Percentiles rank a stretch among this genome's conserved stretches.
phyloP scores from a whole-genome alignment of 2,329 filamentous ascomycete genomes.

The Ophiostoma pallidulum region DNA sequence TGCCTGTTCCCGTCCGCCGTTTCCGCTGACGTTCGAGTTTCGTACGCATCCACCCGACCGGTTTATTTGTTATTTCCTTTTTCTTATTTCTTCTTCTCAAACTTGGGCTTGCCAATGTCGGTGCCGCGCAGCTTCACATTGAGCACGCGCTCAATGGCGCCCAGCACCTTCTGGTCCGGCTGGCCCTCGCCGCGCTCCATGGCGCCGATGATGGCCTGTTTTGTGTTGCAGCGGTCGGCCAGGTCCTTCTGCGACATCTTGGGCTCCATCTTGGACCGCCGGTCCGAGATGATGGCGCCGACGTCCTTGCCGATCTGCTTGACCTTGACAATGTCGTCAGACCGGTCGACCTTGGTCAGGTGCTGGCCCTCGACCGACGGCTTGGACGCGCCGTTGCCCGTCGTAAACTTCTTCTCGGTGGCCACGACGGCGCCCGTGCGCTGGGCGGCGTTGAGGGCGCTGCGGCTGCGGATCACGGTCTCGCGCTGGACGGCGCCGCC shows the following conservation, averaged over 20 bases:
- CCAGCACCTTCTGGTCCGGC: conserved; percentile 77
- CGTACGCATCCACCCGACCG: neutral
- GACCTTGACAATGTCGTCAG: conserved; percentile 94
- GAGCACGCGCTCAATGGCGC: conserved; percentile 70
- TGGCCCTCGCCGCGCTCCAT: conserved; percentile 72
- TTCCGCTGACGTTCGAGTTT: neutral
- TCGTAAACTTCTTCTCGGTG: conserved; percentile 85
- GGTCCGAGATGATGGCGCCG: conserved; percentile 70
- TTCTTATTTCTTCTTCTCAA: conserved; percentile 38
- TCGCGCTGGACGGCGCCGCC: conserved; percentile 61
- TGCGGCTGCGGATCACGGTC: conserved; percentile 78
- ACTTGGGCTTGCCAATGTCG: conserved; percentile 78
- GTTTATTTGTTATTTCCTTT: too few species aligned
- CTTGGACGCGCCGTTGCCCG: conserved; percentile 59
- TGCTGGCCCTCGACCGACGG: conserved; percentile 73
- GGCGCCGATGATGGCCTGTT: conserved; percentile 66
- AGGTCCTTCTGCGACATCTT: conserved; percentile 92
- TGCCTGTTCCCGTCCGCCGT: too few species aligned
- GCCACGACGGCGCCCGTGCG: conserved; percentile 64
- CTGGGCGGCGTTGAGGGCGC: conserved; percentile 79
- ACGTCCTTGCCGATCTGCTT: conserved; percentile 79
- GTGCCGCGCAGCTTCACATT: conserved; percentile 79
- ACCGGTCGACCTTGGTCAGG: conserved; percentile 94
- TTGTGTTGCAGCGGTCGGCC: conserved; percentile 84
- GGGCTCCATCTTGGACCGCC: conserved; percentile 72